Conservation (phyloP, 108 stramenopile genomes). For the Hondaea fermentalgiana region DNA sequence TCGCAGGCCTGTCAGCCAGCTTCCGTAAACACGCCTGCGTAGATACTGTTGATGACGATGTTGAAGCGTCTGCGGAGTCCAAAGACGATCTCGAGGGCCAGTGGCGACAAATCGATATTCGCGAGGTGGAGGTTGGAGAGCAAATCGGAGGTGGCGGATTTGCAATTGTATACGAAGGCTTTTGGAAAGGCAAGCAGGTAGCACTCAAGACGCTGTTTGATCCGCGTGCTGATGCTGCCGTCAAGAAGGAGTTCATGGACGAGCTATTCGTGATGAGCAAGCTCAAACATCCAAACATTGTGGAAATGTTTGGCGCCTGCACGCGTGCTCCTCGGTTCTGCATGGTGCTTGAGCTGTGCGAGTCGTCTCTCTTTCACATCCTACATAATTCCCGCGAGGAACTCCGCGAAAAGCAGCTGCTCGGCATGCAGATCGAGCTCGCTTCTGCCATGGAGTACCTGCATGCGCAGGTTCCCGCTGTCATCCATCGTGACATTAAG, state of each 20-base stretch:
- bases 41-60: background rate
- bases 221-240: constrained; percentile 25
- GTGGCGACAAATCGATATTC: background rate
- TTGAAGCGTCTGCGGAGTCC: background rate
- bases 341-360: constrained; percentile 73
- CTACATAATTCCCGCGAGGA: constrained; percentile 67
- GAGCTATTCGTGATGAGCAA: constrained; percentile 38
- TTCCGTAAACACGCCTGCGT: background rate
- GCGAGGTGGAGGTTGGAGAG: constrained; percentile 27
- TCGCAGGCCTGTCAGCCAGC: background rate
- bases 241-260: constrained; percentile 47
- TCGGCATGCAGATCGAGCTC: constrained; percentile 71
- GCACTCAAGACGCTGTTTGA: constrained; percentile 48
- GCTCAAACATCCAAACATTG: constrained; percentile 41
- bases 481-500: constrained; percentile 95
- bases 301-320: constrained; percentile 37
- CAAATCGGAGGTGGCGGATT: constrained; percentile 50
- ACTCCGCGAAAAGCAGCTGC: constrained; percentile 47
- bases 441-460: constrained; percentile 90
- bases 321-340: constrained; percentile 26
- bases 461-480: constrained; percentile 80
- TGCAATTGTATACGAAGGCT: constrained; percentile 35
- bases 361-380: constrained; percentile 77
- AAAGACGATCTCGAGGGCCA: background rate
- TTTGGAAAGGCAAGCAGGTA: constrained; percentile 14